A percentile compares a stretch with the other conserved stretches of the same genome.
Conservation (phyloP, 768 basidiomycete species). For the Neoboletus magnificus region DNA sequence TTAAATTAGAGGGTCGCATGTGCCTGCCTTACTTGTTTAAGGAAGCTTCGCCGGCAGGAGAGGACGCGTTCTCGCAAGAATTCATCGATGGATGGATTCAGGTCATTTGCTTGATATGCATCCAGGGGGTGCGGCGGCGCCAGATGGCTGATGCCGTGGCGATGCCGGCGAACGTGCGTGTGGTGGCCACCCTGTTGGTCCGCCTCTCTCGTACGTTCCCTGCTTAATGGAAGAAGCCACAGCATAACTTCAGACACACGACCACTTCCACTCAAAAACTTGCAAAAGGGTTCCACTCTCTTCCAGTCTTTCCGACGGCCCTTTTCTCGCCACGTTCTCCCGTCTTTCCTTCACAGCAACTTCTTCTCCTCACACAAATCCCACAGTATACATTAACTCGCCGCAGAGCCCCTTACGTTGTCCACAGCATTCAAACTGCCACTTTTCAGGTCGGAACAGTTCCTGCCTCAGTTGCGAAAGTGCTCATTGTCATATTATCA, state of each 20-base stretch:
- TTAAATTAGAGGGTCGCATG: slow-evolving; percentile 23
- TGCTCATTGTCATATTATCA: slow-evolving; percentile 10
- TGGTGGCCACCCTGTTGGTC: slow-evolving; percentile 25
- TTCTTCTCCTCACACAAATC: neutral
- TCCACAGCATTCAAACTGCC: slow-evolving; percentile 3
- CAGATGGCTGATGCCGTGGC: slow-evolving; percentile 19
- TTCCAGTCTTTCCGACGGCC: slow-evolving; percentile 6
- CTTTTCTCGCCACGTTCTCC: slow-evolving; percentile 1
- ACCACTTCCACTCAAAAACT: slow-evolving; percentile 30
- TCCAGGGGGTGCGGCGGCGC: slow-evolving; percentile 13
- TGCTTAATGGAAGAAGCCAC: slow-evolving; percentile 18
- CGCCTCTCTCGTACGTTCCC: slow-evolving; percentile 20
- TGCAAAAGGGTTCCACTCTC: slow-evolving; percentile 13
- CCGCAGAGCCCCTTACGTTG: slow-evolving; percentile 10
- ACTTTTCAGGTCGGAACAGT: slow-evolving; percentile 8
- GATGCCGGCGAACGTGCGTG: slow-evolving; percentile 40
- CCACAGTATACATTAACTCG: slow-evolving; percentile 6
- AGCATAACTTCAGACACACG: slow-evolving; percentile 39
- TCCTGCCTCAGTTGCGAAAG: neutral
- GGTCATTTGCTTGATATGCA: slow-evolving; percentile 30
- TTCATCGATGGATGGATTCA: slow-evolving; percentile 13
- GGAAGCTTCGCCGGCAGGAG: neutral
- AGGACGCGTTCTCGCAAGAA: slow-evolving; percentile 1
- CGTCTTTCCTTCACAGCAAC: slow-evolving; percentile 10
- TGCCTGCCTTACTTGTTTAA: slow-evolving; percentile 13